Evolutionary conservation across 2,329 filamentous ascomycete species (phyloP).

Genomic region (Pestalotiopsis sp.): DNA sequence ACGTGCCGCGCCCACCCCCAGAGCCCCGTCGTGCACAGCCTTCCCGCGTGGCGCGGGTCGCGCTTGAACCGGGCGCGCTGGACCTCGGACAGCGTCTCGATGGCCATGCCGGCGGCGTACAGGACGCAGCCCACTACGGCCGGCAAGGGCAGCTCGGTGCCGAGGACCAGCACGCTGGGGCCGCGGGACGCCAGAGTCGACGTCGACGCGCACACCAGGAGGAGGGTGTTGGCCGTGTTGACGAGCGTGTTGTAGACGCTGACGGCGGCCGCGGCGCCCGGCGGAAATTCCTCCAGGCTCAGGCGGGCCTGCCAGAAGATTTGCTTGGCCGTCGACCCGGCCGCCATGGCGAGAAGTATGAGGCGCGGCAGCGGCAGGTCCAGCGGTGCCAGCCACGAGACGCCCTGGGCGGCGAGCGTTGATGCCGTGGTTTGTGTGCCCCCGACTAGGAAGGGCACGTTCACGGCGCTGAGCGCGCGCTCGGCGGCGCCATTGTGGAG

Average conservation of each 20-base stretch:
- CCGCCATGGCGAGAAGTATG: constrained; percentile 56
- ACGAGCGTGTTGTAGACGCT: constrained; percentile 54
- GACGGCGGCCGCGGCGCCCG: constrained; percentile 44
- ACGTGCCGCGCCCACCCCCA: constrained; percentile 43
- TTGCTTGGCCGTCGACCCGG: constrained; percentile 57
- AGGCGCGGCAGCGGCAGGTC: constrained; percentile 39
- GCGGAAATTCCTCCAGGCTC: constrained; percentile 53
- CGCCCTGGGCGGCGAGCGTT: background rate
- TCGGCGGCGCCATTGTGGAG: constrained; percentile 32
- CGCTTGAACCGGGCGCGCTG: constrained; percentile 52
- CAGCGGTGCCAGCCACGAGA: constrained; percentile 12
- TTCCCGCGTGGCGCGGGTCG: constrained; percentile 38
- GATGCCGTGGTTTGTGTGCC: background rate
- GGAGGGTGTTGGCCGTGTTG: constrained; percentile 58
- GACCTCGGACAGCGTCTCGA: constrained; percentile 59
- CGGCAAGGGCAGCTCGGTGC: constrained; percentile 24
- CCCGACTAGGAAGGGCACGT: constrained; percentile 1
- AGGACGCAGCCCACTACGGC: constrained; percentile 47
- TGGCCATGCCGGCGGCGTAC: constrained; percentile 53
- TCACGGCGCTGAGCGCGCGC: constrained; percentile 7
- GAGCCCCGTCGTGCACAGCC: constrained; percentile 39
- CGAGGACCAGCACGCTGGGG: constrained; percentile 21
- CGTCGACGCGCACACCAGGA: constrained; percentile 53
- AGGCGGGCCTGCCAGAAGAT: constrained; percentile 53
- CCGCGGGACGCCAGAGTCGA: constrained; percentile 38